Base-by-base conservation (phyloP, 139 green algal genomes). In the Tetradesmus obliquus region DNA sequence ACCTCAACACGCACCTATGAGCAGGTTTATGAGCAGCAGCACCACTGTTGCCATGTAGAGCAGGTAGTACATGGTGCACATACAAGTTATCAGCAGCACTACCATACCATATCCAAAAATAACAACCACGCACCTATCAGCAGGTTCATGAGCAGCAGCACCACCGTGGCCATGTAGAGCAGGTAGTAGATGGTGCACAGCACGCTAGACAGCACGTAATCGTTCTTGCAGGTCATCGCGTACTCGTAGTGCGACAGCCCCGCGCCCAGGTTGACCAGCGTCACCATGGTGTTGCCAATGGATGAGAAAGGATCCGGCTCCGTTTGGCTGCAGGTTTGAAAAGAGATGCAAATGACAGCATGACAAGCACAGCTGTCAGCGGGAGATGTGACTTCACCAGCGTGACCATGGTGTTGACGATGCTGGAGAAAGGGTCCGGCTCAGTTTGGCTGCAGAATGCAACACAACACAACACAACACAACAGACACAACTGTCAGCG, bases 141-240 rank as follows among this genome's bases (percentile, higher is more conserved):
- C 32, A 95, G 54, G 76, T 94, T 95, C 45, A 91, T 6, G 17
- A 95, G 92, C 86, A 96, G 92, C 66, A 95, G 86, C 74, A 94
- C 60, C 76, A 93, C 86, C 0, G 92, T 79, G 9, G 60, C 91
- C n/a, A 96, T 71, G 88, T 96, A 96, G 55, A 93, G 19, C 17
- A 96, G 45, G 72, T 94, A 96, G 86, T 94, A 94, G 51, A 94
- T 90, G 24, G 92, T 95, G 79, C 91, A 93, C 57, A 95, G 91
- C 19, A 89, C 94, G 0, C 82, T 89, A 15, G 92, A 94, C 24
- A 93, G 88, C 22, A 84, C 60, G 90, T 95, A 94, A 13, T 3
- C 55, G n/a, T 81, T 82, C 69, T 87, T 69, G 71, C 90, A 92
- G 5, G 71, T 90, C 5, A 88, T 85, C 57, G 92, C 87, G 51